phyloP scores from a whole-genome alignment of 2,329 filamentous ascomycete species.

The Calonectria crousiana region DNA sequence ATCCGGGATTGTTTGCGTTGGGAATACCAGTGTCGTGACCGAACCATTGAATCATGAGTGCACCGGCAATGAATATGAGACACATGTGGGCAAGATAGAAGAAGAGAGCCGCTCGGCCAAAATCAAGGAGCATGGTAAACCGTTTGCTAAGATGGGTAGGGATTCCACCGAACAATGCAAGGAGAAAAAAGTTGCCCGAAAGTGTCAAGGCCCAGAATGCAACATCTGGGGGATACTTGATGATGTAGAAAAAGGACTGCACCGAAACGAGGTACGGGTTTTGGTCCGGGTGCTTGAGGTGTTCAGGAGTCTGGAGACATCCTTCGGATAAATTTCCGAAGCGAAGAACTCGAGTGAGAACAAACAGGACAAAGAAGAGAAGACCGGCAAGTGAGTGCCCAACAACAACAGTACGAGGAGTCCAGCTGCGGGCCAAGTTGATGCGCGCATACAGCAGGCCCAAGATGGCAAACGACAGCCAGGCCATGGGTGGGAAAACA shows the following conservation, averaged over 20 bases:
- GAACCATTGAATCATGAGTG: constrained; percentile 44
- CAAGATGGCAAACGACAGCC: constrained; percentile 60
- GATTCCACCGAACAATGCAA: constrained; percentile 52
- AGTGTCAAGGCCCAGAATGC: constrained; percentile 59
- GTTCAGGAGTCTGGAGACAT: constrained; percentile 56
- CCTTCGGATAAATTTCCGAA: constrained; percentile 59
- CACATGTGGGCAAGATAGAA: constrained; percentile 58
- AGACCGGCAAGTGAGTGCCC: constrained; percentile 47
- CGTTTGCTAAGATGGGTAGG: constrained; percentile 46
- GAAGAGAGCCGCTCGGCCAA: constrained; percentile 60
- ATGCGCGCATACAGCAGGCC: constrained; percentile 59
- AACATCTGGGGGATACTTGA: constrained; percentile 62
- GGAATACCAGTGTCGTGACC: constrained; percentile 49
- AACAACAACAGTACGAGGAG: constrained; percentile 36
- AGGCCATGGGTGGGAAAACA: constrained; percentile 58
- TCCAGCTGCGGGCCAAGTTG: constrained; percentile 49
- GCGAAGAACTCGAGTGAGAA: constrained; percentile 54
- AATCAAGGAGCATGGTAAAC: constrained; percentile 54
- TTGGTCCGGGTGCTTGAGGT: constrained; percentile 41
- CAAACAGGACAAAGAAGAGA: constrained; percentile 52
- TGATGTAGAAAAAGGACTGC: constrained; percentile 59
- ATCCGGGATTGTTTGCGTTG: constrained; percentile 42
- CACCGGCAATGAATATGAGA: constrained; percentile 46
- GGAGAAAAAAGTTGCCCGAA: constrained; percentile 53
- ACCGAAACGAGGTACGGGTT: constrained; percentile 58